These are phyloP conservation scores for Hypoxylon sp. DNA, from an alignment of 2,329 filamentous ascomycete species.

Conservation along the genomic window DNA sequence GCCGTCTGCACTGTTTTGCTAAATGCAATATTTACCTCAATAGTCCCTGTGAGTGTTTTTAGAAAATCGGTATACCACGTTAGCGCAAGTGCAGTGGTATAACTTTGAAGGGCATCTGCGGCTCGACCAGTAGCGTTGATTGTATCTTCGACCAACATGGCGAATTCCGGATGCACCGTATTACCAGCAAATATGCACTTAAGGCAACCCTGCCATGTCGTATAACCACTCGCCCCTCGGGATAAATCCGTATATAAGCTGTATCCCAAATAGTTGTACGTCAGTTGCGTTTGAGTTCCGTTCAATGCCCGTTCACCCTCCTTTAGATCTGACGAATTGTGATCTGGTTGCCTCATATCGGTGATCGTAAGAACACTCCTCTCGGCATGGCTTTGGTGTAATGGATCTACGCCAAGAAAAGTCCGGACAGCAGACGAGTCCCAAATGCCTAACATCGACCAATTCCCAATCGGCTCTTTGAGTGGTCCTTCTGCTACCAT, in stretches of 20 bases:
- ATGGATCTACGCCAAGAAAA: not conserved
- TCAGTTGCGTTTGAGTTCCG: not conserved
- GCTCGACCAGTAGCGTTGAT: not conserved
- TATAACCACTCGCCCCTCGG: not conserved
- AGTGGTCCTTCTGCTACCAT: not conserved
- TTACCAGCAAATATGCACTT: not conserved
- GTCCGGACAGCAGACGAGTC: not conserved
- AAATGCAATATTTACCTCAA: not conserved
- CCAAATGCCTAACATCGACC: not conserved
- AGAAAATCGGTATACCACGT: not conserved
- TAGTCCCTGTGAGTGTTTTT: not conserved
- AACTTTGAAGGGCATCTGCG: not conserved
- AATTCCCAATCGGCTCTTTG: not conserved
- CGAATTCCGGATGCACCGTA: not conserved
- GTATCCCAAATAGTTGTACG: not conserved
- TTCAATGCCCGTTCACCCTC: not conserved
- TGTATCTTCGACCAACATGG: not conserved
- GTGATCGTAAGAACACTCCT: not conserved
- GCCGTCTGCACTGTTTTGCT: conserved; percentile 1
- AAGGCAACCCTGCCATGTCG: not conserved
- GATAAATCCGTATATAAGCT: not conserved
- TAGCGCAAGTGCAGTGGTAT: not conserved
- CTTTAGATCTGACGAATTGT: not conserved
- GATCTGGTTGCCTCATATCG: not conserved
- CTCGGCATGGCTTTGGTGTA: conserved; percentile 1